A percentile compares a stretch with the other conserved stretches of the same genome.
Conservation (phyloP, 768 basidiomycete species). For the Boletellus emodensis region DNA sequence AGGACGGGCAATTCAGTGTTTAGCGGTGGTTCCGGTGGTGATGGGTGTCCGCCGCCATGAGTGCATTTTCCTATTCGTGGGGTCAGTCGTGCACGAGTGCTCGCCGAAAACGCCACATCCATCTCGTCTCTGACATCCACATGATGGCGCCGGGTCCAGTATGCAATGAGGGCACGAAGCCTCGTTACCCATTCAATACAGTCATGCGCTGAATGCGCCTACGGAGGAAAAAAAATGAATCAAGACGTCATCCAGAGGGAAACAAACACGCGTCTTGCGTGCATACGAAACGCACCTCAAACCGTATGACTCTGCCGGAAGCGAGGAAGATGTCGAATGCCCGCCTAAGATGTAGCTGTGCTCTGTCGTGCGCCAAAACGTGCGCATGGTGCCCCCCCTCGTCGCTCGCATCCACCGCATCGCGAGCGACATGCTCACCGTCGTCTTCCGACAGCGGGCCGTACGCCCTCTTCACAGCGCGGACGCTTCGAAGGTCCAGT, state of each 20-base stretch:
- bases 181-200: slow-evolving; percentile 85
- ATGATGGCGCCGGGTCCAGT: slow-evolving; percentile 77
- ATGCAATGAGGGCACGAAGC: slow-evolving; percentile 62
- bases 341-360: slow-evolving; percentile 50
- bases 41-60: slow-evolving; percentile 37
- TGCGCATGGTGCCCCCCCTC: slow-evolving; percentile 59
- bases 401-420: slow-evolving; percentile 53
- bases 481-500: slow-evolving; percentile 68
- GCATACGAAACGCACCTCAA: slow-evolving; percentile 58
- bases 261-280: neutral
- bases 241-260: neutral
- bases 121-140: slow-evolving; percentile 78
- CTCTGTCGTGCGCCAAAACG: slow-evolving; percentile 39
- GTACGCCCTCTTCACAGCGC: slow-evolving; percentile 56
- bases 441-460: slow-evolving; percentile 25
- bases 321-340: slow-evolving; percentile 75
- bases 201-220: slow-evolving; percentile 63
- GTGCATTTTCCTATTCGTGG: slow-evolving; percentile 38
- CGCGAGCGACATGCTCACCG: slow-evolving; percentile 25
- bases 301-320: slow-evolving; percentile 64
- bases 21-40: slow-evolving; percentile 48
- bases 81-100: slow-evolving; percentile 56
- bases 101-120: slow-evolving; percentile 56
- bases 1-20: slow-evolving; percentile 58
- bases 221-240: neutral